Evolutionary conservation across 2,329 filamentous ascomycete species (phyloP), one percentile per base, ranked within the genome.

Genomic region (Cladosporium sphaerospermum): DNA sequence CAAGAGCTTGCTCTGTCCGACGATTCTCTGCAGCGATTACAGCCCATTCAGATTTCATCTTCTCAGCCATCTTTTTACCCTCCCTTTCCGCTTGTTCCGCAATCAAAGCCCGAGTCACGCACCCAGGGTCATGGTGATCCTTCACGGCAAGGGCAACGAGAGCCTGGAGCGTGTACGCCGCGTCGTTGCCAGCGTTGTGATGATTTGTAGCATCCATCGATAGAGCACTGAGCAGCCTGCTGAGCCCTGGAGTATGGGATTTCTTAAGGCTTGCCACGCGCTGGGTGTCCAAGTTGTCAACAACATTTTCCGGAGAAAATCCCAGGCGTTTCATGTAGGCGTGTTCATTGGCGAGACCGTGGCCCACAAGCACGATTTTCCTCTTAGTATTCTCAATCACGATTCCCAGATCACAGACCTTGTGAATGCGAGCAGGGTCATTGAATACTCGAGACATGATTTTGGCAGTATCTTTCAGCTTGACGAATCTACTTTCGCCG

Each of bases 361-460:
- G 91, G 14, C 89, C 93, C 2, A 96, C 82, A 13, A 97, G 74
- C 18, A 95, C 74, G 42, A 96, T 71, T 36, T 81, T 83, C 5
- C 37, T 45, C 13, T 13, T 44, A n/a, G 32, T 54, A 41, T 52
- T 34, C 4, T 34, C 8, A n/a, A 53, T 42, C 28, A 39, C 34
- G 11, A 23, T 33, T 1, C 11, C 13, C 8, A 46, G 7, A 32
- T 43, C 18, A 18, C 16, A 47, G n/a, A 44, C 51, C 34, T 45
- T 9, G 28, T 42, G 34, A 3, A 53, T 66, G 8, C 76, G 78
- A 60, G 76, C 82, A 0, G 81, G 80, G 13, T 75, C 70, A 33
- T 71, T 70, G 65, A 86, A 85, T 66, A 78, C 83, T 10, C 64
- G 66, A 9, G 77, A 75, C 18, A 86, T 68, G 1, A 71, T 58